Conservation (phyloP, 169 alveolate genomes). For the Eimeria sp. region DNA sequence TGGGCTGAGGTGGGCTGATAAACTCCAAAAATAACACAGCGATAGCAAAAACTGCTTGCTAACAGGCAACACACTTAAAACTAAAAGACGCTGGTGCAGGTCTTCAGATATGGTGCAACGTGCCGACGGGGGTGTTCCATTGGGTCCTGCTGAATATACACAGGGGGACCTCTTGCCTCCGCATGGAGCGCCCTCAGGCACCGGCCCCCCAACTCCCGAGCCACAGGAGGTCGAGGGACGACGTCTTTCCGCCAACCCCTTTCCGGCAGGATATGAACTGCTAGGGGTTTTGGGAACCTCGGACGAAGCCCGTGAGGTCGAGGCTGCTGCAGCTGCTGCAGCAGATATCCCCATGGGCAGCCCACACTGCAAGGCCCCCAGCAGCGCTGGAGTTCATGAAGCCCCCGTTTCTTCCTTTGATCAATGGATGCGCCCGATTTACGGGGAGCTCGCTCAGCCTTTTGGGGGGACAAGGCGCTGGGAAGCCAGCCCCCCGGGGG, state of each 20-base stretch:
- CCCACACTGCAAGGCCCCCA: background rate
- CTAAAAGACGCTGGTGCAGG: background rate
- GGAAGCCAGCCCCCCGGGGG: background rate
- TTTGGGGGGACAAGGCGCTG: background rate
- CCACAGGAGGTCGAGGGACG: background rate
- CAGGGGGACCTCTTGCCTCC: conserved; percentile 37
- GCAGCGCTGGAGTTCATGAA: background rate
- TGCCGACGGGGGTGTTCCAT: background rate
- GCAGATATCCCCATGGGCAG: background rate
- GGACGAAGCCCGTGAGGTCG: background rate
- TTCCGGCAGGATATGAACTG: background rate
- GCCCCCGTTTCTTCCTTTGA: background rate
- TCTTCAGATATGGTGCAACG: background rate
- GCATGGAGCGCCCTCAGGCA: background rate
- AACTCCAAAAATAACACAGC: background rate
- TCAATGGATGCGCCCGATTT: conserved; percentile 7
- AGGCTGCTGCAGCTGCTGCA: background rate
- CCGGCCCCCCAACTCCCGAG: background rate
- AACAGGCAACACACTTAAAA: background rate
- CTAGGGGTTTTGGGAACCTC: background rate
- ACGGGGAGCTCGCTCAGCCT: background rate
- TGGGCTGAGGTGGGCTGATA: background rate
- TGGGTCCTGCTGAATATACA: background rate
- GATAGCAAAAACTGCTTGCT: background rate
- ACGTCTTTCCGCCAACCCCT: background rate